These are phyloP conservation scores for Blastocrithidia nonstop DNA, from an alignment of 208 protist species.

Conservation along the genomic window DNA sequence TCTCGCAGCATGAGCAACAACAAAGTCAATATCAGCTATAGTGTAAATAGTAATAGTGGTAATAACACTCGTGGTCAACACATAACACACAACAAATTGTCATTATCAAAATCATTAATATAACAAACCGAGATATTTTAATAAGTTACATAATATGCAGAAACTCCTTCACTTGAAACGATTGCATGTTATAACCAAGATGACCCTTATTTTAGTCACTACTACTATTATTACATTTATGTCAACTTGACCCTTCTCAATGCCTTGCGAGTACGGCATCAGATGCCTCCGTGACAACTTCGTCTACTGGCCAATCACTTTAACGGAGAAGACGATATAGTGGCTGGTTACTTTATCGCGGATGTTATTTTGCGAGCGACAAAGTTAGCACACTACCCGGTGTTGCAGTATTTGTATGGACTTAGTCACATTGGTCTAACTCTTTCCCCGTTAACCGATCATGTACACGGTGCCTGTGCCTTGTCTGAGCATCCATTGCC, in stretches of 20 bases:
- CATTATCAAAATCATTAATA: too few species aligned
- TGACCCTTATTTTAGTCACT: too few species aligned
- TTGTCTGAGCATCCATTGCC: conserved; percentile 92
- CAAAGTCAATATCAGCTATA: too few species aligned
- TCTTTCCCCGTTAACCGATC: conserved; percentile 94
- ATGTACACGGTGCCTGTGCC: conserved; percentile 86
- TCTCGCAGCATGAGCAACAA: too few species aligned
- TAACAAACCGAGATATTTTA: too few species aligned
- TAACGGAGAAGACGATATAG: conserved; percentile 77
- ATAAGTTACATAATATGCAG: too few species aligned
- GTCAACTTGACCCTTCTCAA: conserved; percentile 95
- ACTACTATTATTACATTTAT: conserved; percentile 97
- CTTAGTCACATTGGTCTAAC: conserved; percentile 92
- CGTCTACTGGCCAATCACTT: conserved; percentile 87
- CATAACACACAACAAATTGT: too few species aligned
- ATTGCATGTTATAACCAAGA: too few species aligned
- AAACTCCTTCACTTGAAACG: too few species aligned
- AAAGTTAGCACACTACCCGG: conserved; percentile 83
- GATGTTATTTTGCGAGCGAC: conserved; percentile 94
- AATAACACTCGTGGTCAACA: too few species aligned
- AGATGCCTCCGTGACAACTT: conserved; percentile 74
- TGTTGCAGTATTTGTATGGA: conserved; percentile 97
- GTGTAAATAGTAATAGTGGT: too few species aligned
- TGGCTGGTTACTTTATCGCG: conserved; percentile 87
- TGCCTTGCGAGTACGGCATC: conserved; percentile 57